A percentile compares a stretch with the other conserved stretches of the same genome.
phyloP scores from a whole-genome alignment of 169 alveolate genomes.

The Eimeria praecox region DNA sequence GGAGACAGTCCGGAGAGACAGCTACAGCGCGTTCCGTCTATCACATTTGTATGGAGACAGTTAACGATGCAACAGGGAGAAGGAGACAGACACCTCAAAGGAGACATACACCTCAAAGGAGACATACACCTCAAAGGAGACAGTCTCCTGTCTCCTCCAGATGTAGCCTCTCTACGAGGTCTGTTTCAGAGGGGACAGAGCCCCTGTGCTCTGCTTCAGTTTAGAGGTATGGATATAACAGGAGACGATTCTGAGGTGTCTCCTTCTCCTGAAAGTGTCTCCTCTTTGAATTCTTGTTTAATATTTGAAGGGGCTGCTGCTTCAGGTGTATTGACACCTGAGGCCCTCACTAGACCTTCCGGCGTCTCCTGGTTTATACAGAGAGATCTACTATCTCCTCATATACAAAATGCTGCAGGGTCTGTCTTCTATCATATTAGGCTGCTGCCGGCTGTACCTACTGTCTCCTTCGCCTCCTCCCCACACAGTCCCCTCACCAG shows the following conservation, averaged over 20 bases:
- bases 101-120: not conserved
- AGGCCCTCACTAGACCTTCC: not conserved
- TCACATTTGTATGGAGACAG: slow-evolving; percentile 31
- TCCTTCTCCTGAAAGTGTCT: not conserved
- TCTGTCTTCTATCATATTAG: slow-evolving; percentile 10
- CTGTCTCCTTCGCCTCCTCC: not conserved
- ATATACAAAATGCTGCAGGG: slow-evolving; percentile 3
- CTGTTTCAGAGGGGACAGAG: not conserved
- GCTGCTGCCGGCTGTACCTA: not conserved
- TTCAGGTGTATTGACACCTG: slow-evolving; percentile 9
- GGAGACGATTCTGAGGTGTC: not conserved
- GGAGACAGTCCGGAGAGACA: not conserved
- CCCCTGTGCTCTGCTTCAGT: slow-evolving; percentile 44
- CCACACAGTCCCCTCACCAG: not conserved
- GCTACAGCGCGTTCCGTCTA: slow-evolving; percentile 37
- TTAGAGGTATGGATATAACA: not conserved
- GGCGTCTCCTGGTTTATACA: slow-evolving; percentile 49
- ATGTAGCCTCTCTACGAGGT: not conserved
- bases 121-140: not conserved
- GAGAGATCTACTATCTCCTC: not conserved
- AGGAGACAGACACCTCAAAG: not conserved
- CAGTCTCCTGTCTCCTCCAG: not conserved
- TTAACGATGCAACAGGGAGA: not conserved
- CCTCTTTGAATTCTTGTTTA: not conserved
- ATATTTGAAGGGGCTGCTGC: slow-evolving; percentile 3